Evolutionary conservation across 768 basidiomycete genomes (phyloP).

Genomic region (Boletales sp.): DNA sequence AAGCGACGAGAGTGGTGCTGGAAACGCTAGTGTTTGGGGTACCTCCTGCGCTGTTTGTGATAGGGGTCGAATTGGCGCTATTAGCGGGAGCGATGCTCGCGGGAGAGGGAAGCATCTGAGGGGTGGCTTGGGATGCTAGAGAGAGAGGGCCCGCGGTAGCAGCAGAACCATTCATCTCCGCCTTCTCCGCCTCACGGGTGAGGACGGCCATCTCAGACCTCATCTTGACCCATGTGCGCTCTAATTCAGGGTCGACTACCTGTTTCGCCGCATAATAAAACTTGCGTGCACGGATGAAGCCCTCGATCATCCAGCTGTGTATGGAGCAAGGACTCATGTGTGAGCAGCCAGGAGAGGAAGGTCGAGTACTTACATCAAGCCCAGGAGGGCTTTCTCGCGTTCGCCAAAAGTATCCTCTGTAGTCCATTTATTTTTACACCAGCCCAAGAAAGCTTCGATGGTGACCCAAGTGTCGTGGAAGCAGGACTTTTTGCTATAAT

Average conservation of each 20-base stretch:
- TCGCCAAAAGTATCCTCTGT: conserved; percentile 41
- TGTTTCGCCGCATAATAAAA: conserved; percentile 37
- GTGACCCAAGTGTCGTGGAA: conserved; percentile 63
- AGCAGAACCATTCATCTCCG: conserved; percentile 31
- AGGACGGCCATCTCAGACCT: conserved; percentile 30
- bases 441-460: conserved; percentile 63
- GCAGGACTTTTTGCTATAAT: conserved; percentile 55
- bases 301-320: conserved; percentile 74
- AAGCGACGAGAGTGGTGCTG: conserved; percentile 19
- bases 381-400: conserved; percentile 59
- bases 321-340: conserved; percentile 18
- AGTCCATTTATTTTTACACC: conserved; percentile 71
- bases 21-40: conserved; percentile 46
- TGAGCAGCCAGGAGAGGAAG: conserved; percentile 19
- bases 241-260: conserved; percentile 32
- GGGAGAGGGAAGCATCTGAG: conserved; percentile 78
- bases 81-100: conserved; percentile 63
- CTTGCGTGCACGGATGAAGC: conserved; percentile 60
- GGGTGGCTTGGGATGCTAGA: conserved; percentile 40
- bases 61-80: conserved; percentile 78
- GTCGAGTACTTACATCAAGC: conserved; percentile 65
- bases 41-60: conserved; percentile 48
- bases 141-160: conserved; percentile 25
- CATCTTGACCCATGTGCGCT: conserved; percentile 34
- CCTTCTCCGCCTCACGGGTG: conserved; percentile 33